phyloP scores from a whole-genome alignment of 2,329 filamentous ascomycete species.

The Diplodia intermedia region DNA sequence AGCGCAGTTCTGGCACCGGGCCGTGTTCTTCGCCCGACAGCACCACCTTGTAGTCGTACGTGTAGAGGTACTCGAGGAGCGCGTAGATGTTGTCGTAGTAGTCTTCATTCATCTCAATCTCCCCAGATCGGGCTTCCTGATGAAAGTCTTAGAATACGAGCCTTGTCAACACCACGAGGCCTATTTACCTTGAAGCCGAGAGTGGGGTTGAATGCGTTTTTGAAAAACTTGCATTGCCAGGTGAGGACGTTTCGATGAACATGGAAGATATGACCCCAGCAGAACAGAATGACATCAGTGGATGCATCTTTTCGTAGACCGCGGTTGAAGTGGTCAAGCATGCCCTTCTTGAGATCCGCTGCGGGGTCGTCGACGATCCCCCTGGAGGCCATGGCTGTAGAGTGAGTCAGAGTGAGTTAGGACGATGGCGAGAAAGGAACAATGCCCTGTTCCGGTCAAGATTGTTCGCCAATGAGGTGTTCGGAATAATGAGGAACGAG shows the following conservation, averaged over 20 bases:
- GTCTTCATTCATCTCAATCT: neutral
- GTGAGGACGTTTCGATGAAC: neutral
- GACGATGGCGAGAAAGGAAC: neutral
- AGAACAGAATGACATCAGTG: constrained; percentile 1
- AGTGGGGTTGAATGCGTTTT: neutral
- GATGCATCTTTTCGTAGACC: neutral
- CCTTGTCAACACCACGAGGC: neutral
- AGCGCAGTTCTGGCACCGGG: neutral
- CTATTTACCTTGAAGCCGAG: constrained; percentile 4
- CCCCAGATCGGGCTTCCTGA: neutral
- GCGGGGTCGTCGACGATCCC: neutral
- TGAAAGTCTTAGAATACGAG: neutral
- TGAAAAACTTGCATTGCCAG: constrained; percentile 8
- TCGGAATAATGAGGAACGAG: neutral
- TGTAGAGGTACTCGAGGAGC: neutral
- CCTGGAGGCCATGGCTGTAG: neutral
- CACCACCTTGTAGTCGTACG: neutral
- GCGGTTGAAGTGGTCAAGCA: neutral
- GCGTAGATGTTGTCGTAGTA: neutral
- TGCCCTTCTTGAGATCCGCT: neutral
- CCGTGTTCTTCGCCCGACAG: neutral
- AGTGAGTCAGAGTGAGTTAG: no score
- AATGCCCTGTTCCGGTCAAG: neutral
- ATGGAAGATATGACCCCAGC: neutral
- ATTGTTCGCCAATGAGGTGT: neutral